Evolutionary conservation across 2,329 filamentous ascomycete species (phyloP).

Genomic region (Fusarium stilboides): DNA sequence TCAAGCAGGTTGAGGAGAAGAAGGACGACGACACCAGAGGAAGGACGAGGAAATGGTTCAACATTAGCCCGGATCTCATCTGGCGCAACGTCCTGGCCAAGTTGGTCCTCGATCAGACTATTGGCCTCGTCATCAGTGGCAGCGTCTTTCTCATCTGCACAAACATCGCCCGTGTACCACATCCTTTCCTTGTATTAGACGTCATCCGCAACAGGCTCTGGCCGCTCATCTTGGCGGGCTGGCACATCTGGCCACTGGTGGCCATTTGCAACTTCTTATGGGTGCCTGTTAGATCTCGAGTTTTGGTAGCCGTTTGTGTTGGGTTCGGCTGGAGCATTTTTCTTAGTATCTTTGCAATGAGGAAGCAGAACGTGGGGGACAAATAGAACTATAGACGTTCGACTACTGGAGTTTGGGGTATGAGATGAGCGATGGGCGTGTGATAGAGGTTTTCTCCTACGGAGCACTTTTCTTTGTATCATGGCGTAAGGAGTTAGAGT

Average conservation of each 20-base stretch:
- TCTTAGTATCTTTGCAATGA: slow-evolving; percentile 54
- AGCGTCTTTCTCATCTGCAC: slow-evolving; percentile 55
- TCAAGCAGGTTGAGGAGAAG: slow-evolving; percentile 41
- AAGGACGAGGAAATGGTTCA: slow-evolving; percentile 31
- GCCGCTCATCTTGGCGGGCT: slow-evolving; percentile 54
- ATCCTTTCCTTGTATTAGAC: slow-evolving; percentile 43
- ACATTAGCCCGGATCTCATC: slow-evolving; percentile 49
- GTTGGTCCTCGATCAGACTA: slow-evolving; percentile 56
- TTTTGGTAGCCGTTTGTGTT: slow-evolving; percentile 55
- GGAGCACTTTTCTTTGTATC: slow-evolving; percentile 31
- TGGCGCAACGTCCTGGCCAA: slow-evolving; percentile 56
- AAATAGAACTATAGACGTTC: background rate
- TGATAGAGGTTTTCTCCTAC: slow-evolving; percentile 17
- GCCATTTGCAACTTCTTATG: slow-evolving; percentile 56
- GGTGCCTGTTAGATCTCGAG: slow-evolving; percentile 56
- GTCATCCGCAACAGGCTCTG: slow-evolving; percentile 51
- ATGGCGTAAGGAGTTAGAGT: slow-evolving; percentile 9
- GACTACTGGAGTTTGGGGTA: slow-evolving; percentile 17
- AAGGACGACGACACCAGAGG: slow-evolving; percentile 42
- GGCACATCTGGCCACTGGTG: slow-evolving; percentile 57
- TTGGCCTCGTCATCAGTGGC: slow-evolving; percentile 55
- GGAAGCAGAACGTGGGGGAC: slow-evolving; percentile 22
- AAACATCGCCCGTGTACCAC: slow-evolving; percentile 53
- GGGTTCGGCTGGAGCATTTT: slow-evolving; percentile 58
- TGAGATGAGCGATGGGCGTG: background rate